phyloP scores from a whole-genome alignment of 2,329 filamentous ascomycete species.

The Aspergillus pseudoviridinutans region DNA sequence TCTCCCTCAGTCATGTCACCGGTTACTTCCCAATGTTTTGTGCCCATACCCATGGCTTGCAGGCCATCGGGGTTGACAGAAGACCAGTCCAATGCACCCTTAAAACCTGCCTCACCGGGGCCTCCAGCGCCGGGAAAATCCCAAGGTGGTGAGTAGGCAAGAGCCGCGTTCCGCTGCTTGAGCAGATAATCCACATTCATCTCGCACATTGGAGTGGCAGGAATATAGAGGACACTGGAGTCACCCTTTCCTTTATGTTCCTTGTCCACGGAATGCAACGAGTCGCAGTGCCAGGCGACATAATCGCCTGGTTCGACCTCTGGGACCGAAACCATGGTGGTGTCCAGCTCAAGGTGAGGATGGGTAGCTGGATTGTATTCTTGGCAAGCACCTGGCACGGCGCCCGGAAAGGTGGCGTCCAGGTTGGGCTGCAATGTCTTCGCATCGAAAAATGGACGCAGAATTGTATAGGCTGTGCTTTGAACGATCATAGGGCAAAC shows the following conservation, averaged over 20 bases:
- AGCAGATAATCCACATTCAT: conserved; percentile 67
- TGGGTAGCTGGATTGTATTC: conserved; percentile 63
- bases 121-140: conserved; percentile 63
- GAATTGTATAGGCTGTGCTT: conserved; percentile 73
- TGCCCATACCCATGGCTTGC: conserved; percentile 53
- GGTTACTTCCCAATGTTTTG: conserved; percentile 47
- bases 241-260: conserved; percentile 68
- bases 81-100: conserved; percentile 37
- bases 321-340: conserved; percentile 69
- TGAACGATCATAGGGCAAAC: conserved; percentile 75
- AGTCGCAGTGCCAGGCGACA: conserved; percentile 75
- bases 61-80: conserved; percentile 45
- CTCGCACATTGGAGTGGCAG: conserved; percentile 75
- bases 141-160: conserved; percentile 62
- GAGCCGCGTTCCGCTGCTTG: conserved; percentile 67
- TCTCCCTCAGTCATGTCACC: conserved; percentile 49
- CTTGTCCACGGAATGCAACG: conserved; percentile 79
- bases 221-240: conserved; percentile 85
- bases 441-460: conserved; percentile 76
- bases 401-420: conserved; percentile 60
- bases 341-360: conserved; percentile 64
- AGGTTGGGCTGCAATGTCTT: conserved; percentile 41
- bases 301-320: conserved; percentile 68
- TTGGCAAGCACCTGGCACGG: conserved; percentile 63
- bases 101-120: conserved; percentile 39